Percentiles rank a stretch among this genome's conserved stretches.
Evolutionary conservation across 352 stramenopile genomes (phyloP).

Genomic region (Pythium diclinum): DNA sequence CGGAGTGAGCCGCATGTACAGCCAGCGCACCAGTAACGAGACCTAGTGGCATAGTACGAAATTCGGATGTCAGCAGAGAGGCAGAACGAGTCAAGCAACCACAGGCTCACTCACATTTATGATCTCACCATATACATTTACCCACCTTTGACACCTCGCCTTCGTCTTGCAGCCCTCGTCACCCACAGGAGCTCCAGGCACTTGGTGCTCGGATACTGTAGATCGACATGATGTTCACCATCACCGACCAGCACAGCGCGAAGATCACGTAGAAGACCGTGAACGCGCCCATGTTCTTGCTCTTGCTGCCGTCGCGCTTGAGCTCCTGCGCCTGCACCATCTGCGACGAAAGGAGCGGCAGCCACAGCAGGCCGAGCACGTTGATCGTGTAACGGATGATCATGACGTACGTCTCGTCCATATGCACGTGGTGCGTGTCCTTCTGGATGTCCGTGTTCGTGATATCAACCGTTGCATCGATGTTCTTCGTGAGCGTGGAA

Average conservation of each 20-base stretch:
- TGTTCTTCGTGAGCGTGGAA: no score
- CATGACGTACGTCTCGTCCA: constrained; percentile 18
- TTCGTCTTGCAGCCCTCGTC: constrained; percentile 1
- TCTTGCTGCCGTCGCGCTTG: constrained; percentile 4
- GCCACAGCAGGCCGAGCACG: constrained; percentile 18
- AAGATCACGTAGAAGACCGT: constrained; percentile 4
- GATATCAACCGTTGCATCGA: no score
- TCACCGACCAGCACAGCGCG: neutral
- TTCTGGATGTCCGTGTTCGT: constrained; percentile 21
- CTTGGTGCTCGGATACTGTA: constrained; percentile 4
- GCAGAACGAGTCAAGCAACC: no score
- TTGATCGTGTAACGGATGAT: constrained; percentile 25
- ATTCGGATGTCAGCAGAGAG: no score
- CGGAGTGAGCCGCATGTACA: no score
- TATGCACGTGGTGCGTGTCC: constrained; percentile 18
- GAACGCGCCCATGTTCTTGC: neutral
- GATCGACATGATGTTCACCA: constrained; percentile 3
- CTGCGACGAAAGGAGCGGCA: constrained; percentile 24
- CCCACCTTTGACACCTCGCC: no score
- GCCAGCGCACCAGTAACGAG: no score
- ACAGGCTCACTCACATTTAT: no score
- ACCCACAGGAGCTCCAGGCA: neutral
- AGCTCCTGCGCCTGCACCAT: constrained; percentile 20
- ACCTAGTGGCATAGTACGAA: no score
- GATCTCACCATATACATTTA: no score